These are phyloP conservation scores for Prinsepia uniflora DNA, from an alignment of 306 rosid genomes.

Conservation along the genomic window DNA sequence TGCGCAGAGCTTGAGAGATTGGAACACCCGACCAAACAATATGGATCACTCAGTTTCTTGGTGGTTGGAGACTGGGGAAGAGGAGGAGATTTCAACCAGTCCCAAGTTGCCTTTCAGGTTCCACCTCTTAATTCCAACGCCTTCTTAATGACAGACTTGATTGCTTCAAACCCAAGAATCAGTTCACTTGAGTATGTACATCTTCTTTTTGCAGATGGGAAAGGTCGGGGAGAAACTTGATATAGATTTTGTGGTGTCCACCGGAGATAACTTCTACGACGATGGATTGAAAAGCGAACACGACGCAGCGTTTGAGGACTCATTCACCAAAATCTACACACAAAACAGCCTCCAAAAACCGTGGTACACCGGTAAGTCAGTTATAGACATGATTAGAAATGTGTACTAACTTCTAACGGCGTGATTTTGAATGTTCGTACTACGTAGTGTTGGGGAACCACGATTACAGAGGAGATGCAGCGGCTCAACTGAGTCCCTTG, in stretches of 20 bases:
- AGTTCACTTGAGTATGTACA: neutral
- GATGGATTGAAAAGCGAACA: constrained; percentile 41
- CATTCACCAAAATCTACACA: constrained; percentile 62
- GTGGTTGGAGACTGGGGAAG: constrained; percentile 79
- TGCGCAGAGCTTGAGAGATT: constrained; percentile 21
- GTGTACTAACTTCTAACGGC: too few relatives aligned
- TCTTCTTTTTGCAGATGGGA: constrained; percentile 55
- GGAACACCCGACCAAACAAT: constrained; percentile 29
- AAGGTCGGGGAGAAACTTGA: constrained; percentile 49
- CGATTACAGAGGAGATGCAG: constrained; percentile 82
- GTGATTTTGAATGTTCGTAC: constrained; percentile 28
- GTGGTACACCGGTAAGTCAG: constrained; percentile 50
- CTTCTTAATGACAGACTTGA: neutral
- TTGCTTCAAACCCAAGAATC: neutral
- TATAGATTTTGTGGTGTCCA: constrained; percentile 58
- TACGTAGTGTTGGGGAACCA: constrained; percentile 81
- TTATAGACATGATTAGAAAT: too few relatives aligned
- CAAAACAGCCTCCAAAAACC: constrained; percentile 53
- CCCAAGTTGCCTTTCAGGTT: constrained; percentile 60
- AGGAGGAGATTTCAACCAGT: constrained; percentile 53
- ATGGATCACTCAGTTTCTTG: constrained; percentile 53
- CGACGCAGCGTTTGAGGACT: constrained; percentile 48
- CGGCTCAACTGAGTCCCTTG: constrained; percentile 67
- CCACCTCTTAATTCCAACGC: neutral
- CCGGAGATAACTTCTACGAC: constrained; percentile 65